Conservation (phyloP, 1,284 basidiomycete genomes). For the Ganoderma meredithae region DNA sequence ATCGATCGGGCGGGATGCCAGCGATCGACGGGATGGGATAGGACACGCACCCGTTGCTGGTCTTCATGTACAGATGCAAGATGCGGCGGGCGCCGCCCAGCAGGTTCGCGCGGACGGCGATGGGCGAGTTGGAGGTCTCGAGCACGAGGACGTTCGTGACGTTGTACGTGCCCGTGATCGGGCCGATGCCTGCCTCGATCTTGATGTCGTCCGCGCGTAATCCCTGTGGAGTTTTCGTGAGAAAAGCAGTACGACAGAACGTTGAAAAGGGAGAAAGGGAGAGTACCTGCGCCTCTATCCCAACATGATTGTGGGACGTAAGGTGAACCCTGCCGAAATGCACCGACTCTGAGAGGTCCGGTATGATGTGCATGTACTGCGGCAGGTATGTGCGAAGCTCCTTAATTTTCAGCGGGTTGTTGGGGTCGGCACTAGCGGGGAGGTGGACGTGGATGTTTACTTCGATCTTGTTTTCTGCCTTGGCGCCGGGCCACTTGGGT, state of each 20-base stretch:
- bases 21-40: not conserved
- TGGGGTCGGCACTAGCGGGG: constrained; percentile 20
- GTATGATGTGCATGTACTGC: constrained; percentile 34
- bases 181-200: constrained; percentile 41
- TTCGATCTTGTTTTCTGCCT: constrained; percentile 15
- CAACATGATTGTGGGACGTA: constrained; percentile 23
- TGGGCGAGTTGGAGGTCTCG: constrained; percentile 45
- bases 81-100: constrained; percentile 2
- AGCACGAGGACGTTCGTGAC: constrained; percentile 45
- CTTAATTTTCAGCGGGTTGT: constrained; percentile 26
- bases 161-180: constrained; percentile 53
- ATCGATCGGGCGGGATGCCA: no score
- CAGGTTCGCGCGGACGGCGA: constrained; percentile 10
- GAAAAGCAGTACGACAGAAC: rapidly evolving
- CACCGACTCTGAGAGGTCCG: constrained; percentile 30
- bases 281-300: constrained; percentile 29
- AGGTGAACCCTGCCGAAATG: constrained; percentile 32
- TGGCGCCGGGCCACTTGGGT: constrained; percentile 19
- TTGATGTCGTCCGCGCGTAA: constrained; percentile 11
- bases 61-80: constrained; percentile 1
- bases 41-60: constrained; percentile 17
- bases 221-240: constrained; percentile 11
- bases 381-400: constrained; percentile 35
- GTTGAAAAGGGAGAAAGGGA: not conserved
- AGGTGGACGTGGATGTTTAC: constrained; percentile 37